A percentile compares a stretch with the other conserved stretches of the same genome.
Evolutionary conservation across 768 basidiomycete genomes (phyloP).

Genomic region (Lentinula raphanica): DNA sequence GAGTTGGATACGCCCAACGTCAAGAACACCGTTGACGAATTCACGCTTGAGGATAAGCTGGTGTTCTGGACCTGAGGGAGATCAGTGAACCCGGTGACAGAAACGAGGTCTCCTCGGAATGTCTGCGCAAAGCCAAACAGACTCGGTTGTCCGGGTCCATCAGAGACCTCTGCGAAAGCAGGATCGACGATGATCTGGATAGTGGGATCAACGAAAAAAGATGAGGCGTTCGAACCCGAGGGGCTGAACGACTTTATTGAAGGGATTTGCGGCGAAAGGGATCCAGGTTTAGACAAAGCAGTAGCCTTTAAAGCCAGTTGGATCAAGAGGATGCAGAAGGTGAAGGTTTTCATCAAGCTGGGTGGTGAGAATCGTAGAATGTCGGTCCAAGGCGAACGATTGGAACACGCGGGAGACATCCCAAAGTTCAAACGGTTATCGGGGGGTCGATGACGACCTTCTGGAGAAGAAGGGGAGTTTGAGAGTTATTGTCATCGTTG

Average conservation of each 20-base stretch:
- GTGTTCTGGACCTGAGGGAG: slow-evolving; percentile 16
- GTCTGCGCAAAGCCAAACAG: slow-evolving; percentile 30
- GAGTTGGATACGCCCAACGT: slow-evolving; percentile 20
- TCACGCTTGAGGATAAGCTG: slow-evolving; percentile 4
- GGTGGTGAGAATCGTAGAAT: too few species aligned
- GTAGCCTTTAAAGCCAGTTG: too few species aligned
- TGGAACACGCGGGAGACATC: too few species aligned
- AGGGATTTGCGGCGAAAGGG: slow-evolving; percentile 36
- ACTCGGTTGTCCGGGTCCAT: slow-evolving; percentile 21
- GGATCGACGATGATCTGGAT: slow-evolving; percentile 33
- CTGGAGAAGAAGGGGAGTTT: too few species aligned
- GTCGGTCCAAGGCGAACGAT: too few species aligned
- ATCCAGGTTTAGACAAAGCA: too few species aligned
- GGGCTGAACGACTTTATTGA: slow-evolving; percentile 29
- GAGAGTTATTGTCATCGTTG: too few species aligned
- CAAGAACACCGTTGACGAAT: slow-evolving; percentile 24
- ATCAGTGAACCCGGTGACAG: slow-evolving; percentile 22
- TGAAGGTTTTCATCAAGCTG: too few species aligned
- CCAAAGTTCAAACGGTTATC: too few species aligned
- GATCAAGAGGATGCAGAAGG: too few species aligned
- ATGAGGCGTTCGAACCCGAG: slow-evolving; percentile 11
- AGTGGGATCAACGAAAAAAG: slow-evolving; percentile 25
- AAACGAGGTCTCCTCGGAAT: slow-evolving; percentile 30
- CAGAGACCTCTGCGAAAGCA: slow-evolving; percentile 8
- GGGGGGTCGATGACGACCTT: too few species aligned